Evolutionary conservation across 108 stramenopile genomes (phyloP).

Genomic region (Epithemia pelagica): DNA sequence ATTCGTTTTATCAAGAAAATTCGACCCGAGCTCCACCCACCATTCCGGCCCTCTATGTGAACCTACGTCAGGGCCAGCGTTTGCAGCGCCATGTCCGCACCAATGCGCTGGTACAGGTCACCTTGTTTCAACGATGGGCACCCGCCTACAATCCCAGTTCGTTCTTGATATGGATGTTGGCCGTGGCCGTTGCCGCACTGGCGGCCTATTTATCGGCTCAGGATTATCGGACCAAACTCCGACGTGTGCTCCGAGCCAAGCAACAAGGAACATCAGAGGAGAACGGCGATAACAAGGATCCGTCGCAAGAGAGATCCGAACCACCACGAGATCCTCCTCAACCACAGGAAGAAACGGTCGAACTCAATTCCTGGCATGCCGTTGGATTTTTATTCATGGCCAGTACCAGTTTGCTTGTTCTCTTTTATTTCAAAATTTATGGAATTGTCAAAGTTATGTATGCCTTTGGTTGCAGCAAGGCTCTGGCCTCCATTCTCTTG

Average conservation of each 20-base stretch:
- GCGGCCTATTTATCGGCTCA: slow-evolving; percentile 45
- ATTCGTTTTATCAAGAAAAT: slow-evolving; percentile 18
- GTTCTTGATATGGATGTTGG: slow-evolving; percentile 64
- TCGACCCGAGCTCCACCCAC: slow-evolving; percentile 23
- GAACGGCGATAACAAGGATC: slow-evolving; percentile 6
- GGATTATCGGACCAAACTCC: slow-evolving; percentile 39
- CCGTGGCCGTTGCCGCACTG: slow-evolving; percentile 52
- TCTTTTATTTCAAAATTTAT: slow-evolving; percentile 84
- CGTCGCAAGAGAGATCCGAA: not conserved
- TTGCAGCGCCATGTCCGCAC: slow-evolving; percentile 14
- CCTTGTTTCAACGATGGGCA: slow-evolving; percentile 35
- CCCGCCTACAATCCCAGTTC: slow-evolving; percentile 49
- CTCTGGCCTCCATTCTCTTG: slow-evolving; percentile 10
- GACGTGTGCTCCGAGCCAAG: slow-evolving; percentile 5
- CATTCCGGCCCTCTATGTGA: slow-evolving; percentile 47
- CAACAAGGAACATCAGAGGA: slow-evolving; percentile 1
- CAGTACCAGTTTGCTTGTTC: slow-evolving; percentile 61
- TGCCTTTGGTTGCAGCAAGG: slow-evolving; percentile 16
- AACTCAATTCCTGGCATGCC: slow-evolving; percentile 72
- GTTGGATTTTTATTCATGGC: slow-evolving; percentile 74
- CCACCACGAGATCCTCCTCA: not conserved
- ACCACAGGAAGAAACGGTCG: slow-evolving; percentile 48
- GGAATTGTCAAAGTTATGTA: slow-evolving; percentile 75
- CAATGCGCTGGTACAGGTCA: not conserved
- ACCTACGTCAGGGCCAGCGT: slow-evolving; percentile 55